These are phyloP conservation scores for Fusarium mexicanum DNA, from an alignment of 2,329 filamentous ascomycete species.

Conservation along the genomic window DNA sequence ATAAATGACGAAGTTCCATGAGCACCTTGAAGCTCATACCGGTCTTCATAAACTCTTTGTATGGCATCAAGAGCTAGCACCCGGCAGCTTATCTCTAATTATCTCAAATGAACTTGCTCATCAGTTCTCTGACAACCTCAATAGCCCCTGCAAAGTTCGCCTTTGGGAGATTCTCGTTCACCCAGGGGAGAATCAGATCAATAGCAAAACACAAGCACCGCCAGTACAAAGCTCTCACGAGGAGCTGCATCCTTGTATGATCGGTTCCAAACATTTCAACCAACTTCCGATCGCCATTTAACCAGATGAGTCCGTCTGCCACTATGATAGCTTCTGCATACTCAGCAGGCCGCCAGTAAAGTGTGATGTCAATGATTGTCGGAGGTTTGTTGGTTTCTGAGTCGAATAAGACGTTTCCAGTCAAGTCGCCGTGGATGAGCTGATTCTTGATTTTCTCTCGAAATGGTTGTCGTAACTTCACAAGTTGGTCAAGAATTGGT, in stretches of 20 bases:
- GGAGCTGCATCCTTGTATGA: background rate
- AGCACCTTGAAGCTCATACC: rapidly evolving
- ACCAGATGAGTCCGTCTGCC: conserved; percentile 7
- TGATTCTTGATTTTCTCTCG: background rate
- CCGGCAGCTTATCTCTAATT: too few relatives aligned
- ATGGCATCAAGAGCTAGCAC: too few relatives aligned
- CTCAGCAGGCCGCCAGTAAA: conserved; percentile 8
- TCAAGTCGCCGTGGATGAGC: conserved; percentile 15
- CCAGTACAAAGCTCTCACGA: conserved; percentile 15
- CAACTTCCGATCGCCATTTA: background rate
- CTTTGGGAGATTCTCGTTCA: background rate
- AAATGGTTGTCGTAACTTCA: background rate
- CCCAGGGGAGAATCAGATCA: conserved; percentile 7
- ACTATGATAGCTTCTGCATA: conserved; percentile 17
- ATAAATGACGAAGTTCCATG: too few relatives aligned
- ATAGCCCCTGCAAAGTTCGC: background rate
- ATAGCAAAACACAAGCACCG: conserved; percentile 19
- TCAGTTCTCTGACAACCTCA: background rate
- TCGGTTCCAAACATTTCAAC: background rate
- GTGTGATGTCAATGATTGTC: conserved; percentile 8
- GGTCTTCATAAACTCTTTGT: too few relatives aligned
- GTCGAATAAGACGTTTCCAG: conserved; percentile 6
- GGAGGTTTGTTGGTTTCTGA: background rate
- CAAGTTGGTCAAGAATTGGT: background rate
- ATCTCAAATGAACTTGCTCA: background rate